These are phyloP conservation scores for Jatropha podagrica DNA, from an alignment of 441 rosid genomes.

Conservation along the genomic window DNA sequence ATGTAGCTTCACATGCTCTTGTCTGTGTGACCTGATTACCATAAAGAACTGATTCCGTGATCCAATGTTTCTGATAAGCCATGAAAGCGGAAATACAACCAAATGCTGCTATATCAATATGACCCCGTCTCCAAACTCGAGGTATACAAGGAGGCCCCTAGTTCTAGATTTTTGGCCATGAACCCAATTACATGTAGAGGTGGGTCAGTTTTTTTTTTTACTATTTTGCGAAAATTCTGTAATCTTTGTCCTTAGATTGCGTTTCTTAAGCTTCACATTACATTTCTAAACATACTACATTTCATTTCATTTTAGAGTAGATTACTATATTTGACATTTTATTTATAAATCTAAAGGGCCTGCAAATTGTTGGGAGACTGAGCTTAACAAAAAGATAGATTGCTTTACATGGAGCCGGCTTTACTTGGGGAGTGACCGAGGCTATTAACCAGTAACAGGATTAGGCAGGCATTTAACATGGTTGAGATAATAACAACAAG, in stretches of 20 bases:
- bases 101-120: neutral
- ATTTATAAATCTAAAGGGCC: too few species aligned
- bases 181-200: constrained; percentile 9
- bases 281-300: too few species aligned
- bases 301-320: too few species aligned
- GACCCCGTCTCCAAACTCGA: constrained; percentile 3
- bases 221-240: too few species aligned
- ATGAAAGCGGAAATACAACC: neutral
- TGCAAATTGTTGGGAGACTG: too few species aligned
- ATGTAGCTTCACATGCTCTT: constrained; percentile 34
- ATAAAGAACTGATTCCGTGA: constrained; percentile 26
- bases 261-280: too few species aligned
- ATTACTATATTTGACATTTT: too few species aligned
- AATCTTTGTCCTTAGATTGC: too few species aligned
- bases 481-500: constrained; percentile 4
- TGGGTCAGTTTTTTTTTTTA: neutral
- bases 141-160: neutral
- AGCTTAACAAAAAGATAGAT: too few species aligned
- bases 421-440: constrained; percentile 12
- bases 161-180: neutral
- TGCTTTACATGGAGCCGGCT: constrained; percentile 6
- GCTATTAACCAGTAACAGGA: neutral
- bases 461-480: neutral
- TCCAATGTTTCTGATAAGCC: constrained; percentile 26
- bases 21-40: constrained; percentile 17